These are phyloP conservation scores for Hamamelis virginiana DNA, from an alignment of 164 flowering plant species.

Conservation along the genomic window DNA sequence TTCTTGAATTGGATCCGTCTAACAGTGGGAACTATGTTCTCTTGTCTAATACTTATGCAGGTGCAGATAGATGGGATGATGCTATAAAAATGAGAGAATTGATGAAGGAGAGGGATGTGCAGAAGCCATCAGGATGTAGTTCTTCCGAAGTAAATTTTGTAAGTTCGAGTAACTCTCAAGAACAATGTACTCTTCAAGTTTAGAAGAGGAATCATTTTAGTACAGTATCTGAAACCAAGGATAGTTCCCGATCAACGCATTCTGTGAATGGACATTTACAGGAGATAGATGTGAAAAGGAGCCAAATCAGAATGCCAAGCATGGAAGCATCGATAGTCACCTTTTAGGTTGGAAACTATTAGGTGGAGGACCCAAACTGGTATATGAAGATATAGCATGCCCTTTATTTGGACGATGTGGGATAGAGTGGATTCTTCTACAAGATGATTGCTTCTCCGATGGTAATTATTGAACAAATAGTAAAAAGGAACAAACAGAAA, in stretches of 20 bases:
- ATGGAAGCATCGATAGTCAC: too few species aligned
- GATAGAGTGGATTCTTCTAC: too few species aligned
- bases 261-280: background rate
- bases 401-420: too few species aligned
- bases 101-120: constrained; percentile 45
- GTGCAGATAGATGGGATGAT: constrained; percentile 62
- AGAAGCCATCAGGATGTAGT: constrained; percentile 60
- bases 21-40: constrained; percentile 67
- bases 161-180: constrained; percentile 5
- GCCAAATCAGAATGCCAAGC: too few species aligned
- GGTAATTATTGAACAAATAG: too few species aligned
- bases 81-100: constrained; percentile 43
- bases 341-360: too few species aligned
- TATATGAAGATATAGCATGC: too few species aligned
- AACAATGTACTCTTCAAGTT: background rate
- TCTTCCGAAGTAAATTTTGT: constrained; percentile 32
- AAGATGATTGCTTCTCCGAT: too few species aligned
- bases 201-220: background rate
- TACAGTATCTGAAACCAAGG: background rate
- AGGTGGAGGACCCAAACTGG: too few species aligned
- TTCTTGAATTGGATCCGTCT: constrained; percentile 53
- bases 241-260: background rate
- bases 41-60: constrained; percentile 57
- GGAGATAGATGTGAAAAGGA: too few species aligned
- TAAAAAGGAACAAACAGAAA: too few species aligned